These are phyloP conservation scores for Oropetium thomaeum DNA, from an alignment of 176 grass and related monocot genomes.

Conservation along the genomic window DNA sequence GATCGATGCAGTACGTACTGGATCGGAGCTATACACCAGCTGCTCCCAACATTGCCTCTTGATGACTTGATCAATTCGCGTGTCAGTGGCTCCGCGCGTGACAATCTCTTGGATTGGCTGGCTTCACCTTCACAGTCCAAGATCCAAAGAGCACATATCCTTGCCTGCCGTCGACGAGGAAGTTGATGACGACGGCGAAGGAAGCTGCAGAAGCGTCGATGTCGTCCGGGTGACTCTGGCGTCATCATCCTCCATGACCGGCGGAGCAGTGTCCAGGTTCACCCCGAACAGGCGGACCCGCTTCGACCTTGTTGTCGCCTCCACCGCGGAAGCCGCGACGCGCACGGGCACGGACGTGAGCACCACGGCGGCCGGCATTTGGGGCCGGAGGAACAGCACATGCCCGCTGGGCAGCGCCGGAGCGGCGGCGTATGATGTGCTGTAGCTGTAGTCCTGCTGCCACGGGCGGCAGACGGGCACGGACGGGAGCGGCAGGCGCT, in stretches of 20 bases:
- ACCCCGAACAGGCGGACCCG: slow-evolving; percentile 85
- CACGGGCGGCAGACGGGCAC: slow-evolving; percentile 38
- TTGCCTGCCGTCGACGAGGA: slow-evolving; percentile 57
- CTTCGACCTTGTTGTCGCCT: slow-evolving; percentile 38
- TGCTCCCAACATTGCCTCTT: slow-evolving; percentile 24
- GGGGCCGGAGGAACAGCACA: slow-evolving; percentile 56
- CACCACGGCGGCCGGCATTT: slow-evolving; percentile 52
- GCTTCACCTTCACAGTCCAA: slow-evolving; percentile 49
- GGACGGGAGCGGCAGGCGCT: slow-evolving; percentile 37
- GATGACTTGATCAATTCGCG: slow-evolving; percentile 32
- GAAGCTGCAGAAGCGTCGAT: slow-evolving; percentile 24
- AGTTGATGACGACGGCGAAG: slow-evolving; percentile 41
- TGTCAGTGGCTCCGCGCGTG: slow-evolving; percentile 3
- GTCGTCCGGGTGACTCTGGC: not conserved
- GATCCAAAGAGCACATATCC: slow-evolving; percentile 69
- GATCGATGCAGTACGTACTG: slow-evolving; percentile 39
- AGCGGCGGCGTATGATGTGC: not conserved
- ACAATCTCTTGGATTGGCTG: not conserved
- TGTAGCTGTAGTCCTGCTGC: slow-evolving; percentile 39
- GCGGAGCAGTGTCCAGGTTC: slow-evolving; percentile 59
- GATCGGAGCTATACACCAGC: slow-evolving; percentile 51
- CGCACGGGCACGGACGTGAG: slow-evolving; percentile 57
- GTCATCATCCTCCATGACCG: not conserved
- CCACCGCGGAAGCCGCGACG: slow-evolving; percentile 17
- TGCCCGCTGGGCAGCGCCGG: slow-evolving; percentile 22